Conservation (phyloP, 2,329 filamentous ascomycete species). For the Cordyceps cateniannulata region DNA sequence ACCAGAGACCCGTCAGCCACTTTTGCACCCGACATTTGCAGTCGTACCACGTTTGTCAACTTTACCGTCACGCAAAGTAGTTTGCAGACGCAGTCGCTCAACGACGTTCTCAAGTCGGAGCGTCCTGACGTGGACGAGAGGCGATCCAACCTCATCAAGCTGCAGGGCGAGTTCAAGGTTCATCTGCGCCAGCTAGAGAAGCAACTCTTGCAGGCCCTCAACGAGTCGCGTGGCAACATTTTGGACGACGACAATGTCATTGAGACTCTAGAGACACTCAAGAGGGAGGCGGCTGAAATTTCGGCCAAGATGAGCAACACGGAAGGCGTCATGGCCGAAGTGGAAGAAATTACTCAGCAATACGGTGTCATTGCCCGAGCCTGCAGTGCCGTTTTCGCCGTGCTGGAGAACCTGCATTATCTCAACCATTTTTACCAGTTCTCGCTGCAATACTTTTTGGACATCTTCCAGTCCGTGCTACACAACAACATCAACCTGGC, state of each 20-base stretch:
- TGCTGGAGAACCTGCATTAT: slow-evolving; percentile 94
- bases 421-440: slow-evolving; percentile 99
- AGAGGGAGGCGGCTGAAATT: slow-evolving; percentile 95
- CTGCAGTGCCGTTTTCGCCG: slow-evolving; percentile 95
- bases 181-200: slow-evolving; percentile 94
- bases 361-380: slow-evolving; percentile 91
- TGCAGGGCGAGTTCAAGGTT: slow-evolving; percentile 99
- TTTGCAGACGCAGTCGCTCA: slow-evolving; percentile 94
- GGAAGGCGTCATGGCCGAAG: slow-evolving; percentile 95
- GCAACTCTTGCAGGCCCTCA: slow-evolving; percentile 85
- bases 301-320: slow-evolving; percentile 94
- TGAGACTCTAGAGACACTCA: slow-evolving; percentile 92
- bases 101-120: slow-evolving; percentile 95
- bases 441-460: slow-evolving; percentile 94
- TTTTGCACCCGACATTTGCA: slow-evolving; percentile 95
- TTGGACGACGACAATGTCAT: slow-evolving; percentile 98
- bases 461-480: slow-evolving; percentile 93
- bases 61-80: slow-evolving; percentile 99
- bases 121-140: slow-evolving; percentile 95
- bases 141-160: slow-evolving; percentile 93
- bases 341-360: slow-evolving; percentile 89
- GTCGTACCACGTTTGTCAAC: slow-evolving; percentile 97
- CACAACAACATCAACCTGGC: slow-evolving; percentile 69
- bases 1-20: slow-evolving; percentile 93
- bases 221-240: slow-evolving; percentile 96